phyloP scores from a whole-genome alignment of 352 stramenopile species.

The Phytophthora crassamura region DNA sequence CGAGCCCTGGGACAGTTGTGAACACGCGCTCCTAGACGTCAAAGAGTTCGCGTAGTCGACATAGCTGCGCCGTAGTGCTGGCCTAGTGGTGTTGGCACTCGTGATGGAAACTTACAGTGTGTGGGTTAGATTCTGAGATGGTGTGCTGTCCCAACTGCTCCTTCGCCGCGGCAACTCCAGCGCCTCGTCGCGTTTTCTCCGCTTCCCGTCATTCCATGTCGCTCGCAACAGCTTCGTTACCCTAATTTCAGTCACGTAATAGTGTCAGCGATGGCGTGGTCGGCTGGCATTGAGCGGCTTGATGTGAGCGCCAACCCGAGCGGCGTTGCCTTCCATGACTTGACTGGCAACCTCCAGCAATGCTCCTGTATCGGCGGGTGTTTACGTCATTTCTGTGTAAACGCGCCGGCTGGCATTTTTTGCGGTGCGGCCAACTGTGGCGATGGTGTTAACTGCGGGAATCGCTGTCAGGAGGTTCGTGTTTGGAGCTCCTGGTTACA shows the following conservation, averaged over 20 bases:
- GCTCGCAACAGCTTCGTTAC: neutral
- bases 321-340: neutral
- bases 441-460: neutral
- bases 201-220: neutral
- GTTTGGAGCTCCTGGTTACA: conserved; percentile 1
- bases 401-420: neutral
- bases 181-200: neutral
- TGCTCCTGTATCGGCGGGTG: neutral
- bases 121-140: neutral
- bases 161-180: neutral
- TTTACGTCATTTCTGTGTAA: neutral
- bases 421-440: neutral
- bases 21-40: conserved; percentile 6
- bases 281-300: neutral
- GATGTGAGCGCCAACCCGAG: neutral
- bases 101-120: neutral
- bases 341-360: neutral
- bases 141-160: neutral
- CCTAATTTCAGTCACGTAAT: too few species aligned
- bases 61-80: neutral
- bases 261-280: neutral
- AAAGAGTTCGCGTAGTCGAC: neutral
- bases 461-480: neutral
- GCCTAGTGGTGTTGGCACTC: neutral
- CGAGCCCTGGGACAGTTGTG: neutral